Evolutionary conservation across 129 eudicot species (phyloP), one percentile per base, ranked within the genome.

Genomic region (Gnaphalium uliginosum): DNA sequence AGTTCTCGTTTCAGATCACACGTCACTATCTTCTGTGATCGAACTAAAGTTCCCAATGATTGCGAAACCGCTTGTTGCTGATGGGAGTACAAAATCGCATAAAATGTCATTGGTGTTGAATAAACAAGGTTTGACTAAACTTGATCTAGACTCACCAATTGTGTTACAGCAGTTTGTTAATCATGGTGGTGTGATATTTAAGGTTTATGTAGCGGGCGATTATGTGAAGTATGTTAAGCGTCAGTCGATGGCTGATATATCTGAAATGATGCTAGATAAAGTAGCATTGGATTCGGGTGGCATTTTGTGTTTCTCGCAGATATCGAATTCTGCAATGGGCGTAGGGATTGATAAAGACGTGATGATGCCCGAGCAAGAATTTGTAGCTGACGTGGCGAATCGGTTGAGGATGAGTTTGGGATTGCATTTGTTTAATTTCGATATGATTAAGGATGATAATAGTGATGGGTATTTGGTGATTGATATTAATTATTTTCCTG

Each of bases 401-500:
- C 37, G 33, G n/a, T 11, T 61, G 37, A 61, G 67, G n/a, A 26
- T 1, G 67, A 18, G n/a, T 26, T 14, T 14, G 32, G 67, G 81
- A 17, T 69, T 76, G 3, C 25, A 68, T 24, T 24, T 76, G 26
- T 76, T 76, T 39, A 76, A 76, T 54, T 76, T 76, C 39, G 75
- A 76, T 39, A 76, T 76, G 81, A 76, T 76, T 60, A 76, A 50
- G 22, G 81, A 76, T 60, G 57, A 15, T 0, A 46, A 76, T 0
- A 26, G 21, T 18, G 24, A 14, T 54, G 37, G 74, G 13, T 76
- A 76, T 53, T 27, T 66, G 29, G 80, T 67, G 26, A 67, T 76
- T 67, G 74, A 76, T 17, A 76, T 76, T 9, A 76, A 76, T 19
- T 76, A 76, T 25, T 76, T 76, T 13, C 79, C 79, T 33, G 73